Evolutionary conservation across 2,329 filamentous ascomycete genomes (phyloP), one percentile per base, ranked within the genome.

Genomic region (Celoporthe dispersa): DNA sequence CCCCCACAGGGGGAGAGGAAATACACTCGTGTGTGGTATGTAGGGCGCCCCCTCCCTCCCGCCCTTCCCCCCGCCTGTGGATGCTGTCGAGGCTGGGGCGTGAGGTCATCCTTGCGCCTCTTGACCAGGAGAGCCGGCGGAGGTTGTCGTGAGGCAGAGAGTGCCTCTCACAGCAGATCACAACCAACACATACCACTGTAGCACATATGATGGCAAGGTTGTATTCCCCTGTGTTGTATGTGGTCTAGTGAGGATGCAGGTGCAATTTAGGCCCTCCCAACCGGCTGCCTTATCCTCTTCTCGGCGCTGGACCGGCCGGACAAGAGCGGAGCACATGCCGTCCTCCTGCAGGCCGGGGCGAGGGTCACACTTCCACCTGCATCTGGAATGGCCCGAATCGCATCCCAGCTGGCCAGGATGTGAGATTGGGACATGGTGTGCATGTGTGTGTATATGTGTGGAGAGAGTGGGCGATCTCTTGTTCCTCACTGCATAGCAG

Each of bases 301-400:
- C 53, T 57, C 53, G 53, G 53, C 53, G 53, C 53, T 57, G 53
- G 14, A 12, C 53, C 33, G n/a, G 60, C 39, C 60, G 60, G 60
- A 63, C 37, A 63, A 28, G n/a, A 28, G 60, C 39, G 60, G 60
- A 25, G 60, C 37, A n/a, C 59, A 39, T 57, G 53, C 53, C 53
- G 28, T 16, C 60, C 14, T 28, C 60, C 37, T 63, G 60, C 60
- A 63, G 60, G 35, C 37, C n/a, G 60, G n/a, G 35, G 60, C 12
- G 35, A 44, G 60, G 60, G 37, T 63, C 37, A 44, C 60, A 41
- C 39, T 63, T 14, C 37, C 60, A 63, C n/a, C 39, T 41, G 60
- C 39, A 37, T 63, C 39, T 63, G 37, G 35, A 63, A 41, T 41
- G 39, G 53, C 53, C 53, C 28, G 53, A 57, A 19, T 33, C 12